phyloP scores from a whole-genome alignment of 2,329 filamentous ascomycete species.

The Aspergillus udagawae region DNA sequence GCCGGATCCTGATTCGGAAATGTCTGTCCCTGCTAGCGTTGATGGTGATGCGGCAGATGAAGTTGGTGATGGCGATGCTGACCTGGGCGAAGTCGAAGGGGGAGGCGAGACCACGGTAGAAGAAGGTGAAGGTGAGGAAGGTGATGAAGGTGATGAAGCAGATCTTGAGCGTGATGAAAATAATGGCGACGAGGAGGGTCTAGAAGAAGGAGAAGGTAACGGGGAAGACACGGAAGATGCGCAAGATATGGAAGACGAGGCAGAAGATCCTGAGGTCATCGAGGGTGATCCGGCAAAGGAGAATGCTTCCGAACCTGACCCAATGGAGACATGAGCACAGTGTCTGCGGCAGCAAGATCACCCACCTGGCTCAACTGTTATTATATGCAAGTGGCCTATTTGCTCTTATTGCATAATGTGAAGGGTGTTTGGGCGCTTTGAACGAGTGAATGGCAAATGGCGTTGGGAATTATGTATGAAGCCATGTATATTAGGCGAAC shows the following conservation, averaged over 20 bases:
- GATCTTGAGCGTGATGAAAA: slow-evolving; percentile 10
- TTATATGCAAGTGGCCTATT: neutral
- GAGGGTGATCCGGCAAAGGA: neutral
- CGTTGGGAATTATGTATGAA: neutral
- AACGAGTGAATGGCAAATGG: neutral
- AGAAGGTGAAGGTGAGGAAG: slow-evolving; percentile 14
- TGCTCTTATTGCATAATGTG: neutral
- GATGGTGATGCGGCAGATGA: slow-evolving; percentile 21
- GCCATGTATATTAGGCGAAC: neutral
- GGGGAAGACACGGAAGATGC: slow-evolving; percentile 11
- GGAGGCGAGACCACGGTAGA: slow-evolving; percentile 15
- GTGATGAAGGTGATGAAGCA: slow-evolving; percentile 11
- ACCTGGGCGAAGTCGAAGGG: slow-evolving; percentile 16
- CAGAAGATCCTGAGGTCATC: slow-evolving; percentile 13
- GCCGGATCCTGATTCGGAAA: slow-evolving; percentile 22
- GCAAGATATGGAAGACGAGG: slow-evolving; percentile 14
- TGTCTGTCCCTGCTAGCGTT: slow-evolving; percentile 17
- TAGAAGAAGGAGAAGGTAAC: slow-evolving; percentile 4
- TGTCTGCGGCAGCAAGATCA: neutral
- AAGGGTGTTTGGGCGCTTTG: neutral
- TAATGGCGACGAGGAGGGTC: slow-evolving; percentile 7
- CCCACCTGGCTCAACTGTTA: neutral
- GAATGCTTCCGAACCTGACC: neutral
- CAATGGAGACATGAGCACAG: neutral
- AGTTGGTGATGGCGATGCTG: slow-evolving; percentile 18